Percentiles rank a stretch among this genome's conserved stretches.
phyloP scores from a whole-genome alignment of 495 filamentous ascomycete genomes.

The Pseudotulostoma volvatum region DNA sequence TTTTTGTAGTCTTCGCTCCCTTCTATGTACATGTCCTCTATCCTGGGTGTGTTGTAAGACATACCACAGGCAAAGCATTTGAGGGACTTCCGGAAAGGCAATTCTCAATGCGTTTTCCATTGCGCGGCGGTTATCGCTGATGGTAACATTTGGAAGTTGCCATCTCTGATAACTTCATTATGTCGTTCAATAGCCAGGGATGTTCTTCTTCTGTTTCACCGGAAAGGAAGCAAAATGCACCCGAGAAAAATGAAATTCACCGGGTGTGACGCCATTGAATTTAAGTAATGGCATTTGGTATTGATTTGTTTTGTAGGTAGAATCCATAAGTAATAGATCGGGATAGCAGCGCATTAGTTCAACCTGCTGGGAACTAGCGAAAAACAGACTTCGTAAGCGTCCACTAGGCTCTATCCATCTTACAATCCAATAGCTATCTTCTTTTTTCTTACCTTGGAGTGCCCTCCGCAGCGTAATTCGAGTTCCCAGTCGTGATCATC shows the following conservation, averaged over 20 bases:
- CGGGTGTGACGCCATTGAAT: constrained; percentile 1
- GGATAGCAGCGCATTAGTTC: not conserved
- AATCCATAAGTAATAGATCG: constrained; percentile 7
- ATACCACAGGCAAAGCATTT: constrained; percentile 1
- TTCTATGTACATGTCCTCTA: not conserved
- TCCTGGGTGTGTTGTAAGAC: not conserved
- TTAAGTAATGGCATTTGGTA: constrained; percentile 6
- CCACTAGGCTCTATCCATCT: not conserved
- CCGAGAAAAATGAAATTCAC: not conserved
- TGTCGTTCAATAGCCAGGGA: not conserved
- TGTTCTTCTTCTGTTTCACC: constrained; percentile 1
- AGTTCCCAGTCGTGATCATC: not conserved
- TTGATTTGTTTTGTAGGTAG: constrained; percentile 9
- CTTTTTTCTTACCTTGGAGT: not conserved
- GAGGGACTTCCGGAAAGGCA: not conserved
- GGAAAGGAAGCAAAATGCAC: not conserved
- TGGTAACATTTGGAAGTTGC: not conserved
- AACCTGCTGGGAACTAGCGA: not conserved
- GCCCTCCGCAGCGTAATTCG: not conserved
- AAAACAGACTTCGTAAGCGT: not conserved
- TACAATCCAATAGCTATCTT: not conserved
- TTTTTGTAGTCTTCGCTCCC: not conserved
- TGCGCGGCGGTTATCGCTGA: not conserved
- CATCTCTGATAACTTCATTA: not conserved
- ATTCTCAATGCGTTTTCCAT: not conserved